These are phyloP conservation scores for Miscanthus lutarioriparius DNA, from an alignment of 176 grass and related monocot genomes.

Conservation along the genomic window DNA sequence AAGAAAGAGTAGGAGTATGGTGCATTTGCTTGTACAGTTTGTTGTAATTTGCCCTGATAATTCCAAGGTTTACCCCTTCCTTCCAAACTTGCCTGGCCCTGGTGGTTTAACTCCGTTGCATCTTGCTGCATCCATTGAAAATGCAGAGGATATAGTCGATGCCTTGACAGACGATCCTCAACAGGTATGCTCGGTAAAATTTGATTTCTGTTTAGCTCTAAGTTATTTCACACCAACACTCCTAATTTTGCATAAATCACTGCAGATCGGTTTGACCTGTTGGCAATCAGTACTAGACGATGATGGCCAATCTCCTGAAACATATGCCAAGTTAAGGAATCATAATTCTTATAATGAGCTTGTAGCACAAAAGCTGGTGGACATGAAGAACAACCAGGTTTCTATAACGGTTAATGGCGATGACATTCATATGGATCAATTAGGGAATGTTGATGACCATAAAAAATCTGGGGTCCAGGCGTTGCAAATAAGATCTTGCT, in stretches of 20 bases:
- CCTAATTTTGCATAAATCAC: slow-evolving; percentile 24
- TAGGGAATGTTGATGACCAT: slow-evolving; percentile 37
- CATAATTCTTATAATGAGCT: slow-evolving; percentile 78
- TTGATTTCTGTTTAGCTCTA: neutral
- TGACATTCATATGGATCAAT: slow-evolving; percentile 52
- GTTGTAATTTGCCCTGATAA: slow-evolving; percentile 54
- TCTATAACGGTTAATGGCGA: slow-evolving; percentile 51
- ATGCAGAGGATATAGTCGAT: slow-evolving; percentile 75
- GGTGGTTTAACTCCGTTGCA: slow-evolving; percentile 84
- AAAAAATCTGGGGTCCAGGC: slow-evolving; percentile 29
- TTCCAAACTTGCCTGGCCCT: slow-evolving; percentile 71
- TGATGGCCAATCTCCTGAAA: slow-evolving; percentile 66
- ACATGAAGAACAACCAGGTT: slow-evolving; percentile 70
- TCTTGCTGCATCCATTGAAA: slow-evolving; percentile 70
- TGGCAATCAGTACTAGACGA: slow-evolving; percentile 76
- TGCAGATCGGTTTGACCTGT: slow-evolving; percentile 85
- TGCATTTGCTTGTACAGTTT: slow-evolving; percentile 76
- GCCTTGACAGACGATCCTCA: slow-evolving; percentile 94
- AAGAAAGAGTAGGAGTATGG: slow-evolving; percentile 81
- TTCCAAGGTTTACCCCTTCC: slow-evolving; percentile 61
- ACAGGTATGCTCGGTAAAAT: slow-evolving; percentile 48
- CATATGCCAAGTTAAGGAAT: slow-evolving; percentile 68
- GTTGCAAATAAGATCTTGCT: slow-evolving; percentile 64
- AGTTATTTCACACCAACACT: neutral
- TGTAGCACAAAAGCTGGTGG: slow-evolving; percentile 64